Conservation (phyloP, 345 rosid species). For the Balakata baccata region DNA sequence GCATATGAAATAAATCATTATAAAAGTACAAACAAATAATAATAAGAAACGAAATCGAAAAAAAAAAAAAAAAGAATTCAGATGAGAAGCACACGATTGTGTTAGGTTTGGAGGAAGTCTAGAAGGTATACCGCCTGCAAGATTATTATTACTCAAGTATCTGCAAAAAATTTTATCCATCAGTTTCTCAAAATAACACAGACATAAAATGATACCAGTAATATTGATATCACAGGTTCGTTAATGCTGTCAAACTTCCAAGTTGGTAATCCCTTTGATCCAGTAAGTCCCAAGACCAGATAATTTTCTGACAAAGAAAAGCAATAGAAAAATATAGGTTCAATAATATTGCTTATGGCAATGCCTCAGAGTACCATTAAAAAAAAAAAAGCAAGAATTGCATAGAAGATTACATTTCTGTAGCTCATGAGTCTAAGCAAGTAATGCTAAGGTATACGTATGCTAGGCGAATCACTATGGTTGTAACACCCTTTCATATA, state of each 20-base stretch:
- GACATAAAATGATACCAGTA: slow-evolving; percentile 16
- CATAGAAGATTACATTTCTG: slow-evolving; percentile 63
- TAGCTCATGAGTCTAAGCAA: slow-evolving; percentile 70
- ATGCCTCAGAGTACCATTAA: neutral
- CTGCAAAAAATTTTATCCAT: slow-evolving; percentile 45
- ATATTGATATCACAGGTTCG: slow-evolving; percentile 59
- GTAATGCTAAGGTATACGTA: too few species aligned
- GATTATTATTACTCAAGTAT: slow-evolving; percentile 74
- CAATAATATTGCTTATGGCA: slow-evolving; percentile 3
- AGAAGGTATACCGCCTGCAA: slow-evolving; percentile 55
- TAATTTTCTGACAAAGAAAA: slow-evolving; percentile 55
- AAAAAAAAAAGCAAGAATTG: slow-evolving; percentile 8
- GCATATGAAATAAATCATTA: slow-evolving; percentile 12
- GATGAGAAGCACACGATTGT: slow-evolving; percentile 50
- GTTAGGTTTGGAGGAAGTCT: slow-evolving; percentile 58
- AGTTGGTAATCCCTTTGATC: slow-evolving; percentile 59
- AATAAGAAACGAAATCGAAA: neutral
- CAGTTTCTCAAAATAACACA: slow-evolving; percentile 8
- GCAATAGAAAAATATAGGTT: neutral
- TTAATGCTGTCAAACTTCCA: slow-evolving; percentile 47
- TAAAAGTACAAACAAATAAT: neutral
- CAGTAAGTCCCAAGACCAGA: slow-evolving; percentile 69
- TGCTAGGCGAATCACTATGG: too few species aligned
- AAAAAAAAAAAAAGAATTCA: neutral
- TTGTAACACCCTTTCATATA: too few species aligned